Conservation (phyloP, 2,329 filamentous ascomycete genomes). For the Esteya vermicola region DNA sequence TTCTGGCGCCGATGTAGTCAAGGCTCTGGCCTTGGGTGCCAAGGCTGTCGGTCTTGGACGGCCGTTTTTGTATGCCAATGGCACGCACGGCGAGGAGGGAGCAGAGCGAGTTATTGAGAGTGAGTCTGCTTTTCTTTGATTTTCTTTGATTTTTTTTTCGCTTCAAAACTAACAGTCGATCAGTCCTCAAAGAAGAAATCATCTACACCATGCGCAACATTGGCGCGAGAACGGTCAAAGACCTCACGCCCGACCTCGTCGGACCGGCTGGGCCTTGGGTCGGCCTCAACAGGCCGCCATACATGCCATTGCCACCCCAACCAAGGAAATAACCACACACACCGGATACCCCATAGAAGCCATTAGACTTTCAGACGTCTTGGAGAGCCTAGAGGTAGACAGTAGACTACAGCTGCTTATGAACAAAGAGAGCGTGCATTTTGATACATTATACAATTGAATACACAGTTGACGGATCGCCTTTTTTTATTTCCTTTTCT, state of each 20-base stretch:
- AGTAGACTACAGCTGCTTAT: too few species aligned
- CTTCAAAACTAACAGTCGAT: not conserved
- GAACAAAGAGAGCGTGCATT: not conserved
- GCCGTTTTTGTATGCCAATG: constrained; percentile 8
- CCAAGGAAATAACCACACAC: too few species aligned
- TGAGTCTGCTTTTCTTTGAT: not conserved
- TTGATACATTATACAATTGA: not conserved
- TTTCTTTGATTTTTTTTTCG: not conserved
- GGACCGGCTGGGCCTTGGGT: constrained; percentile 4
- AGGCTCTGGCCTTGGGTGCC: constrained; percentile 8
- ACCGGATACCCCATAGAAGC: too few species aligned
- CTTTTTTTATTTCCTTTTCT: not conserved
- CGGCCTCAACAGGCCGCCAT: not conserved
- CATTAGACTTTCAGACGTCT: too few species aligned
- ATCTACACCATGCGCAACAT: constrained; percentile 7
- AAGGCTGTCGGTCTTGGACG: constrained; percentile 9
- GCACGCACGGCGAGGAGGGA: constrained; percentile 5
- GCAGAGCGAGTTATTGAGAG: constrained; percentile 6
- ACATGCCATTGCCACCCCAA: not conserved
- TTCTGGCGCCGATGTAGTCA: constrained; percentile 30
- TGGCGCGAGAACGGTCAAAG: constrained; percentile 3
- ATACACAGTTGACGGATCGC: not conserved
- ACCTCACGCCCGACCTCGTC: constrained; percentile 7
- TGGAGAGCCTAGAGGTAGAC: too few species aligned
- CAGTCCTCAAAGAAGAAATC: constrained; percentile 6